A percentile compares a stretch with the other conserved stretches of the same genome.
Evolutionary conservation across 176 grass and related monocot genomes (phyloP).

Genomic region (Carex littledalei): DNA sequence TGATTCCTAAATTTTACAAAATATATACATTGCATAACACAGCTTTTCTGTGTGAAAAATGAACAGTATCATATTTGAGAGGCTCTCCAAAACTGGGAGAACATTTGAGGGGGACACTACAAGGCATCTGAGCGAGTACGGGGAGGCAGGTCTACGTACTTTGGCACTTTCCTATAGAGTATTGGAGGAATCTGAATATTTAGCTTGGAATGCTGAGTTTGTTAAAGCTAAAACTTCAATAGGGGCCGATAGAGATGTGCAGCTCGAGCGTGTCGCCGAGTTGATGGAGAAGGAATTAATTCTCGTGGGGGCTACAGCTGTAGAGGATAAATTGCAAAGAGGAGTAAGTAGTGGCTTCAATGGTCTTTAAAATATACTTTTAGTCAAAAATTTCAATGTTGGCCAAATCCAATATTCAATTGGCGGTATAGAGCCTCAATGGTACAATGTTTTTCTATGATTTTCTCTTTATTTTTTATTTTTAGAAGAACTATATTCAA

Average conservation of each 20-base stretch:
- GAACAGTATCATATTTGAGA: constrained; percentile 90
- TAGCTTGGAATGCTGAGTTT: constrained; percentile 85
- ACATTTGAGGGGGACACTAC: constrained; percentile 61
- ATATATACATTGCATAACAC: neutral
- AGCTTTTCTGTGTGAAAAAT: constrained; percentile 15
- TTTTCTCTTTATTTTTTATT: constrained; percentile 8
- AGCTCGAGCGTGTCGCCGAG: constrained; percentile 71
- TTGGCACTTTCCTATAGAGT: constrained; percentile 79
- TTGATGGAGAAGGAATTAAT: constrained; percentile 89
- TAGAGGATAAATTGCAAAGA: constrained; percentile 94
- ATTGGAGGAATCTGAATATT: constrained; percentile 85
- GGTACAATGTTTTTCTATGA: neutral
- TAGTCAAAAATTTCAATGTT: neutral
- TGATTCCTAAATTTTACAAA: constrained; percentile 13
- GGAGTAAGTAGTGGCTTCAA: constrained; percentile 36
- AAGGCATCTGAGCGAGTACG: constrained; percentile 85
- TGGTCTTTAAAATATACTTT: neutral
- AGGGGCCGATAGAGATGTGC: constrained; percentile 76
- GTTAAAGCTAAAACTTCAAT: constrained; percentile 81
- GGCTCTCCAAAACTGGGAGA: constrained; percentile 87
- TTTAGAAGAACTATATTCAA: neutral
- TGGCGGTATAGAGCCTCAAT: neutral
- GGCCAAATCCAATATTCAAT: neutral
- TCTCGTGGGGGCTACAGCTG: constrained; percentile 90
- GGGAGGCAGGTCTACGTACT: constrained; percentile 80